Evolutionary conservation across 495 filamentous ascomycete genomes (phyloP).

Genomic region (Daldinia bambusicola): DNA sequence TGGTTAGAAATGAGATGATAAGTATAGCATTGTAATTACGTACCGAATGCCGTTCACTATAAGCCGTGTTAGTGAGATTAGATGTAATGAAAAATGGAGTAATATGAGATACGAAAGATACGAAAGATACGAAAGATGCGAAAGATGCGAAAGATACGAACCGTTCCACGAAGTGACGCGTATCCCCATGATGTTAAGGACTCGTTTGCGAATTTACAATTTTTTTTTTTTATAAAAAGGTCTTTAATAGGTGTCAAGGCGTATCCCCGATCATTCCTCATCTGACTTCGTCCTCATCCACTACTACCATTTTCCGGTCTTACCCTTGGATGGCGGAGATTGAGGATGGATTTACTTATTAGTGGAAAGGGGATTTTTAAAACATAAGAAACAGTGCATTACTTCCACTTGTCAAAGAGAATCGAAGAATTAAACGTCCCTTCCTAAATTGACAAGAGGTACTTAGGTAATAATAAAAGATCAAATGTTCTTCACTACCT

Average conservation of each 20-base stretch:
- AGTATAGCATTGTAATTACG: conserved; percentile 15
- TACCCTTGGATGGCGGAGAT: neutral
- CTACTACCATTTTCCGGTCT: conserved; percentile 18
- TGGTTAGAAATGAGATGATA: conserved; percentile 23
- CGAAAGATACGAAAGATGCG: too few species aligned
- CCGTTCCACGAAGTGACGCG: conserved; percentile 54
- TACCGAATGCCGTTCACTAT: conserved; percentile 94
- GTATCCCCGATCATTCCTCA: conserved; percentile 15
- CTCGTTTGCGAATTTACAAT: neutral
- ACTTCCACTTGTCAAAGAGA: neutral
- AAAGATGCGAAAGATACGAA: conserved; percentile 32
- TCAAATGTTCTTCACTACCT: neutral
- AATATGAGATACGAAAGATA: neutral
- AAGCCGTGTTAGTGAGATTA: conserved; percentile 38
- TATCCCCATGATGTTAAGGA: conserved; percentile 40
- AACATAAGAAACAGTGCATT: neutral
- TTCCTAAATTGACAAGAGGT: neutral
- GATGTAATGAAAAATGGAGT: neutral
- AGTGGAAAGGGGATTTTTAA: neutral
- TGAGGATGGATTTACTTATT: neutral
- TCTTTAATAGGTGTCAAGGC: neutral
- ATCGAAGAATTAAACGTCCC: neutral
- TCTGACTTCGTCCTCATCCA: neutral
- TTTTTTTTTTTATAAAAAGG: too few species aligned
- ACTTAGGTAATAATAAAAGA: neutral